These are phyloP conservation scores for Wickerhamiella occidentalis DNA, from an alignment of 805 yeast species.

Conservation along the genomic window DNA sequence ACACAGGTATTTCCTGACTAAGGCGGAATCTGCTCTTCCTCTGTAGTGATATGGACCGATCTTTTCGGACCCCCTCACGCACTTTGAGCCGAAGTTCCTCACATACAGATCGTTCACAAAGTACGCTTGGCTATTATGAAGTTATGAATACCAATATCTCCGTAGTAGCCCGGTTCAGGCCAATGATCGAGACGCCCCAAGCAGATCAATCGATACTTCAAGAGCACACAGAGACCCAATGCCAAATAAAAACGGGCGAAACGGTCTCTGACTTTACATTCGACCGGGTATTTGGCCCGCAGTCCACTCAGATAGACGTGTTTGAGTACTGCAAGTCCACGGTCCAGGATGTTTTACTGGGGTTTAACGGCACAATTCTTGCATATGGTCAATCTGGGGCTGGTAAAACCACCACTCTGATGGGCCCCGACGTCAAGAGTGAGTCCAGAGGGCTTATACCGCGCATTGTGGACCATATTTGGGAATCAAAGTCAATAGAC, in stretches of 20 bases:
- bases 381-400: conserved; percentile 75
- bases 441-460: conserved; percentile 57
- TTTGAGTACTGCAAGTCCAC: conserved; percentile 49
- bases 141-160: conserved; percentile 33
- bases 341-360: conserved; percentile 57
- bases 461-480: conserved; percentile 53
- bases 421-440: conserved; percentile 40
- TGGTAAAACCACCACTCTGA: conserved; percentile 68
- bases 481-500: conserved; percentile 40
- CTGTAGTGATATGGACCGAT: conserved; percentile 6
- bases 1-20: background rate
- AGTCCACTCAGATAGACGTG: conserved; percentile 43
- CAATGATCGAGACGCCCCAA: conserved; percentile 32
- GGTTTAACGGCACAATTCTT: conserved; percentile 65
- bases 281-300: conserved; percentile 49
- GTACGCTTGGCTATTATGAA: conserved; percentile 4
- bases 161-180: conserved; percentile 65
- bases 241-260: conserved; percentile 19
- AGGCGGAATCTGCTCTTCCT: conserved; percentile 4
- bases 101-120: conserved; percentile 5
- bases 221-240: conserved; percentile 4
- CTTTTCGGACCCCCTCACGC: conserved; percentile 9
- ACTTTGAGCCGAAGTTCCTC: conserved; percentile 8
- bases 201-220: background rate
- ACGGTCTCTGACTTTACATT: conserved; percentile 36